Evolutionary conservation across 768 basidiomycete genomes (phyloP), one percentile per base, ranked within the genome.

Genomic region (Auriscalpium microsporum): DNA sequence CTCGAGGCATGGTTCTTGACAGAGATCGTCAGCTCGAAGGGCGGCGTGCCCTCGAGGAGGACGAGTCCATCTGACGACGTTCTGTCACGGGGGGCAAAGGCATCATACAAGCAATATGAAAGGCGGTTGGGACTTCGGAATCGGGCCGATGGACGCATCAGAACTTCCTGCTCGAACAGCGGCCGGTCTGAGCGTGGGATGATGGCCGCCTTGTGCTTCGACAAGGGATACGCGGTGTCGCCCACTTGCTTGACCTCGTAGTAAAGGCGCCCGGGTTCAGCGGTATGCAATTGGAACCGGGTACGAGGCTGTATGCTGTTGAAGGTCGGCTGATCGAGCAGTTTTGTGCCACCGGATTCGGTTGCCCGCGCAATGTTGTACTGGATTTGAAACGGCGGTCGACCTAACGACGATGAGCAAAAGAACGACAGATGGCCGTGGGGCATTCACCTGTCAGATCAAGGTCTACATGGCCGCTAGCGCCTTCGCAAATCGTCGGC

Each of bases 201-300:
- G 50, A 83, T 71, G 19, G 72, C 71, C 58, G 78, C 72, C 66
- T 76, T 78, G 72, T 81, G 82, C 58, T 86, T 81, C 17, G 82
- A 78, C 23, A 92, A 77, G 10, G 89, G 88, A 67, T 94, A 94
- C 8, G 88, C 83, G 0, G 83, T 75, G 65, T 97, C 94, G 5
- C 88, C 90, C 34, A 96, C 80, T 64, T 89, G 87, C 60, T 90
- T 85, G 58, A 97, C 86, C 67, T 94, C 90, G 63, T 96, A 97
- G 65, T 84, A 90, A 66, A 93, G 84, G 48, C 84, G 79, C 7
- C 92, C 92, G 11, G 90, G 76, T 19, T 78, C 79, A 0, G 83
- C 79, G 0, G 90, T 93, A 54, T 84, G 87, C 17, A 94, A 73
- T 58, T 91, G 87, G 72, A 94, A 87, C 47, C 88, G 81, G 4